A percentile compares a stretch with the other conserved stretches of the same genome.
Conservation (phyloP, 2,329 filamentous ascomycete species). For the Pseudocercospora macadamiae region DNA sequence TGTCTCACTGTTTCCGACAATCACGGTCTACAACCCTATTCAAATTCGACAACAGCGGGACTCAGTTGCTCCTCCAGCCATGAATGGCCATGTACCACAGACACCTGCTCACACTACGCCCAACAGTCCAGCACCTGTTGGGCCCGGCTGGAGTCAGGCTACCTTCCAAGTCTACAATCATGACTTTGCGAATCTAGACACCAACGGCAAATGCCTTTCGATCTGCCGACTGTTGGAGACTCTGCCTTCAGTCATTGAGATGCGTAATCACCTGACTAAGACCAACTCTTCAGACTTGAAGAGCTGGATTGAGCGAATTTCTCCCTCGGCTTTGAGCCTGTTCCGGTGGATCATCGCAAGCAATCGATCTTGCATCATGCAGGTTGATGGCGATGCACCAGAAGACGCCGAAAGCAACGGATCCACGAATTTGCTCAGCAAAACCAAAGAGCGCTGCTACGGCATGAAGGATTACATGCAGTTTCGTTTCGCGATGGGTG, state of each 20-base stretch:
- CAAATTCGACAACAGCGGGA: constrained; percentile 5
- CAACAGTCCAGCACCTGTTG: constrained; percentile 22
- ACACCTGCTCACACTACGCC: constrained; percentile 19
- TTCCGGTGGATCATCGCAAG: constrained; percentile 89
- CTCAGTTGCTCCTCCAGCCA: neutral
- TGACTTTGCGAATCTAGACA: constrained; percentile 60
- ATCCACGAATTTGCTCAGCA: constrained; percentile 17
- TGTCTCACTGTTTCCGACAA: constrained; percentile 48
- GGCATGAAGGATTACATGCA: constrained; percentile 73
- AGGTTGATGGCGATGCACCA: constrained; percentile 58
- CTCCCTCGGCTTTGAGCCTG: constrained; percentile 67
- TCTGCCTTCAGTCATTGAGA: constrained; percentile 63
- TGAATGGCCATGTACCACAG: constrained; percentile 7
- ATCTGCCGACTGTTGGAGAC: constrained; percentile 59
- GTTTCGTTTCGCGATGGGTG: constrained; percentile 85
- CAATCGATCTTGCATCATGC: constrained; percentile 82
- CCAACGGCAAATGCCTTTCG: constrained; percentile 50
- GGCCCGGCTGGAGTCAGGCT: constrained; percentile 39
- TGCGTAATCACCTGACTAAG: constrained; percentile 51
- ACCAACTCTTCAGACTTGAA: constrained; percentile 45
- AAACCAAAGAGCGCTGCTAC: constrained; percentile 52
- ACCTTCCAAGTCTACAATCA: constrained; percentile 53
- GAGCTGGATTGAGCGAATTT: constrained; percentile 62
- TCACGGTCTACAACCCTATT: constrained; percentile 40
- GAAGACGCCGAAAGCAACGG: constrained; percentile 13